phyloP scores from a whole-genome alignment of 2,329 filamentous ascomycete genomes.

The Ophiostoma montium region DNA sequence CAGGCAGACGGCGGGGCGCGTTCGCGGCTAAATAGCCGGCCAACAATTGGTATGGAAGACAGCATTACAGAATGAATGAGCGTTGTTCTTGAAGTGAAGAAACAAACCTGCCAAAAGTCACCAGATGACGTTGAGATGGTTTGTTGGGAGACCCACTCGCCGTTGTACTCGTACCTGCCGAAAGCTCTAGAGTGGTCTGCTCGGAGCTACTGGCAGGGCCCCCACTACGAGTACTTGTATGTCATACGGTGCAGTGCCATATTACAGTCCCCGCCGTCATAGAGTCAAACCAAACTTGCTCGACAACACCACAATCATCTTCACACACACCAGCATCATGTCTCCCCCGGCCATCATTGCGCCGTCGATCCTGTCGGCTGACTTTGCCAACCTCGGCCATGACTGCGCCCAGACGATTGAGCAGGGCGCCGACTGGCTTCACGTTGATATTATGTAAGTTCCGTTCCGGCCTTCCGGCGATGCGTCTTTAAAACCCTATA shows the following conservation, averaged over 20 bases:
- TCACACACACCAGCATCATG: conserved; percentile 36
- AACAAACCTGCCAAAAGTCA: background rate
- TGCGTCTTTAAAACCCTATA: background rate
- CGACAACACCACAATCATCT: background rate
- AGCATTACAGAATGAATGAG: conserved; percentile 12
- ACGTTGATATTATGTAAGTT: conserved; percentile 72
- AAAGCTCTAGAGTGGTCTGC: no score
- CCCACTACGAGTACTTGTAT: no score
- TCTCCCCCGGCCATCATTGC: conserved; percentile 86
- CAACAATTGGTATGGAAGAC: conserved; percentile 13
- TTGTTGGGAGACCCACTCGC: no score
- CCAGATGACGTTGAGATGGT: no score
- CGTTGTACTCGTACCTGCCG: no score
- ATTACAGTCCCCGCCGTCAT: background rate
- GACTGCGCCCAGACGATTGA: conserved; percentile 79
- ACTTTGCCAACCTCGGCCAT: conserved; percentile 78
- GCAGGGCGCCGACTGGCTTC: conserved; percentile 81
- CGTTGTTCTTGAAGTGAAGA: background rate
- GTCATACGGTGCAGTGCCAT: no score
- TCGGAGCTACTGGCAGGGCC: no score
- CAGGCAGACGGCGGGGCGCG: conserved; percentile 25
- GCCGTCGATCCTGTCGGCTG: conserved; percentile 92
- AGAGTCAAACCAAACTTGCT: background rate
- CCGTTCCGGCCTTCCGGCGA: no score
- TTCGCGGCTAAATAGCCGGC: conserved; percentile 15